Evolutionary conservation across 805 yeast species (phyloP).

Genomic region (Nakazawaea siamensis): DNA sequence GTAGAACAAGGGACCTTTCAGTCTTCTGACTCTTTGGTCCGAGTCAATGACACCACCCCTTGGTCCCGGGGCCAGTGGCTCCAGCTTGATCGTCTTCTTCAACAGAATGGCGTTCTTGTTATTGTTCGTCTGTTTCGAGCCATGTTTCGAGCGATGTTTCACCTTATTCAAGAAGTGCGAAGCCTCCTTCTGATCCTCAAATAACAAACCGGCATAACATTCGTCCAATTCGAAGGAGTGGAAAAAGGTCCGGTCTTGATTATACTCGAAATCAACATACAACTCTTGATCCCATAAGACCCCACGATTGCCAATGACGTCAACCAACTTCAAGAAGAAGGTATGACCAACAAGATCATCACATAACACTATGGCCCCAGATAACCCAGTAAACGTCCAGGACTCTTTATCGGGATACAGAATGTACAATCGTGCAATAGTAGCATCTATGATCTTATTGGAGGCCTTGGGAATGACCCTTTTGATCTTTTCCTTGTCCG

Average conservation of each 20-base stretch:
- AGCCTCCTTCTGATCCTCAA: constrained; percentile 87
- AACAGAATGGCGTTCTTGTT: constrained; percentile 86
- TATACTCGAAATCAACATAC: constrained; percentile 78
- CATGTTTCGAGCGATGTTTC: constrained; percentile 67
- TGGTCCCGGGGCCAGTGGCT: constrained; percentile 43
- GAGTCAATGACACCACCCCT: constrained; percentile 33
- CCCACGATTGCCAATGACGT: constrained; percentile 72
- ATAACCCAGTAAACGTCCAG: constrained; percentile 85
- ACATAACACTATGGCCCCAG: constrained; percentile 81
- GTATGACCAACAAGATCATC: constrained; percentile 95
- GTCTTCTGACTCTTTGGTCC: constrained; percentile 47
- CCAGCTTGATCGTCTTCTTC: constrained; percentile 37
- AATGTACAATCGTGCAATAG: constrained; percentile 82
- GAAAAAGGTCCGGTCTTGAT: constrained; percentile 91
- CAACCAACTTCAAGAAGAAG: constrained; percentile 83
- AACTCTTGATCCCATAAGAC: constrained; percentile 97
- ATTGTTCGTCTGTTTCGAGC: constrained; percentile 73
- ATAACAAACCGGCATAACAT: constrained; percentile 77
- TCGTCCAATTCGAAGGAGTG: constrained; percentile 93
- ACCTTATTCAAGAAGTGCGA: constrained; percentile 78
- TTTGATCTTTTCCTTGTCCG: constrained; percentile 85
- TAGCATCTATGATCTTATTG: constrained; percentile 82
- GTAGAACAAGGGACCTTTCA: constrained; percentile 58
- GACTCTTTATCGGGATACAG: constrained; percentile 77
- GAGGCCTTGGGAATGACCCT: constrained; percentile 82